Conservation (phyloP, 257 asterid genomes). For the Plantago ovata region DNA sequence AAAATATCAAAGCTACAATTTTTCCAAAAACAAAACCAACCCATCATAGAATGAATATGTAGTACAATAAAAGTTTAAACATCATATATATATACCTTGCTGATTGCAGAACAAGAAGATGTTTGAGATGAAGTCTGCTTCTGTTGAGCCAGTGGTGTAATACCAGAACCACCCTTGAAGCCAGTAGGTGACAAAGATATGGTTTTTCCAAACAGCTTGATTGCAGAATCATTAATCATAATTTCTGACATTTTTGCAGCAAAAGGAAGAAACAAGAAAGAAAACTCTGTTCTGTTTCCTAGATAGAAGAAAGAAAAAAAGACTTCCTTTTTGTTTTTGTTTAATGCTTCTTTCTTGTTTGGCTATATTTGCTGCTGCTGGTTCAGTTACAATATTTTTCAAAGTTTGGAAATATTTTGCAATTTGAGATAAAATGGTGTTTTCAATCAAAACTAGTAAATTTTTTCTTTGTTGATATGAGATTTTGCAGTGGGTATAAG, state of each 20-base stretch:
- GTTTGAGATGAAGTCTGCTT: slow-evolving; percentile 32
- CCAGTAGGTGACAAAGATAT: slow-evolving; percentile 34
- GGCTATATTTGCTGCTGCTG: background rate
- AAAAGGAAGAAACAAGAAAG: no score
- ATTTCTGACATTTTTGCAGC: slow-evolving; percentile 6
- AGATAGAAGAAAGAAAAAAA: background rate
- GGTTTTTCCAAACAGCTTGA: slow-evolving; percentile 79
- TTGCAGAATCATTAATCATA: slow-evolving; percentile 35
- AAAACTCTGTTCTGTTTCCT: slow-evolving; percentile 7
- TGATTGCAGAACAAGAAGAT: slow-evolving; percentile 33
- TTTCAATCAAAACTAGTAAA: no score
- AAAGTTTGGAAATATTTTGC: no score
- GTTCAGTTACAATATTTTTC: no score
- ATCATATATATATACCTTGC: slow-evolving; percentile 37
- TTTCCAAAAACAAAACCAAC: slow-evolving; percentile 16
- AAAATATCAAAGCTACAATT: background rate
- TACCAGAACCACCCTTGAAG: slow-evolving; percentile 15
- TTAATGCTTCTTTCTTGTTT: no score
- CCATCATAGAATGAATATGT: slow-evolving; percentile 12
- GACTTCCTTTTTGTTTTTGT: slow-evolving; percentile 9
- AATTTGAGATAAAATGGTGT: no score
- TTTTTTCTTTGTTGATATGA: slow-evolving; percentile 7
- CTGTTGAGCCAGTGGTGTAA: slow-evolving; percentile 16
- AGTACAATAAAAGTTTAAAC: background rate
- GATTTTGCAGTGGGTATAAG: slow-evolving; percentile 13